Conservation (phyloP, 345 rosid genomes). For the Eucalyptus pauciflora region DNA sequence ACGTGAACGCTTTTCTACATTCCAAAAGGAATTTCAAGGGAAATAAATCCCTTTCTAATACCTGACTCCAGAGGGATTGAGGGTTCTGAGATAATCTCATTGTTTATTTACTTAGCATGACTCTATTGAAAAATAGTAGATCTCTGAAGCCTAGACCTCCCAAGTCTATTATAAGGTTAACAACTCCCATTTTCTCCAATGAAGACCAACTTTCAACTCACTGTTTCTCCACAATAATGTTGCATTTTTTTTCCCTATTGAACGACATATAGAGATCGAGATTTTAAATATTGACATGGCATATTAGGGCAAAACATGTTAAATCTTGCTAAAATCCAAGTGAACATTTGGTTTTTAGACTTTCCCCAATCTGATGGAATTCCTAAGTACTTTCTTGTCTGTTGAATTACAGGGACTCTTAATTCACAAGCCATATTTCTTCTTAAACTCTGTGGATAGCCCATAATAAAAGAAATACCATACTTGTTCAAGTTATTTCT, state of each 20-base stretch:
- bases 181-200: background rate
- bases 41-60: background rate
- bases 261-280: fast-evolving
- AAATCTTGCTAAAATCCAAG: background rate
- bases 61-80: background rate
- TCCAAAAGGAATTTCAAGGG: background rate
- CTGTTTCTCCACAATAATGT: too few species aligned
- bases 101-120: background rate
- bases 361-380: background rate
- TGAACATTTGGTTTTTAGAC: too few species aligned
- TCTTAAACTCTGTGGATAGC: too few species aligned
- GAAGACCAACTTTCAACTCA: background rate
- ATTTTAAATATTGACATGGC: background rate
- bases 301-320: background rate
- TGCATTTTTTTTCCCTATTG: too few species aligned
- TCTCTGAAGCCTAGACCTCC: background rate
- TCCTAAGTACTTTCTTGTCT: background rate
- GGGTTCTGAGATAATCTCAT: background rate
- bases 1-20: background rate
- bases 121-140: too few species aligned
- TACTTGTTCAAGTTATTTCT: too few species aligned
- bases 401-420: too few species aligned
- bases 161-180: background rate
- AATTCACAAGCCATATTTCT: too few species aligned
- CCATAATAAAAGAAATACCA: too few species aligned